These are phyloP conservation scores for Aspergillus leporis DNA, from an alignment of 495 filamentous ascomycete species.

Conservation along the genomic window DNA sequence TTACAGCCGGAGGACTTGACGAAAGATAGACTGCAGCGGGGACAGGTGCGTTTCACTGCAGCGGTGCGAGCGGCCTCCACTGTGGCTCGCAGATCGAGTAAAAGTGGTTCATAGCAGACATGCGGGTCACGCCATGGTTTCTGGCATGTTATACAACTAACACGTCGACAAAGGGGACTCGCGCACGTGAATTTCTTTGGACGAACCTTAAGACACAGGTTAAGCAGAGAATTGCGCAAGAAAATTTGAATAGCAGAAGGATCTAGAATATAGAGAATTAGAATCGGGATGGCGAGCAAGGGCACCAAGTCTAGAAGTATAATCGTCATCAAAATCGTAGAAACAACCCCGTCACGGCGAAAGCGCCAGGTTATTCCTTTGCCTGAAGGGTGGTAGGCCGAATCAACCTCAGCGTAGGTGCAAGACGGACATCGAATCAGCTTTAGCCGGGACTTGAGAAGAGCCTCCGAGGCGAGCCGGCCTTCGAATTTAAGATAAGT, in stretches of 20 bases:
- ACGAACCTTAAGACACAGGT: constrained; percentile 62
- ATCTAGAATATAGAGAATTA: constrained; percentile 45
- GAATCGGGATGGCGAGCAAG: constrained; percentile 50
- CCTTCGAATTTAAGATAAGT: constrained; percentile 72
- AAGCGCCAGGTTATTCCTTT: constrained; percentile 45
- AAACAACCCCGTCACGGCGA: constrained; percentile 49
- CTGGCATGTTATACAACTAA: constrained; percentile 76
- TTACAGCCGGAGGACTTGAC: constrained; percentile 94
- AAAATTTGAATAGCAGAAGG: constrained; percentile 38
- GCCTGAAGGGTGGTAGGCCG: constrained; percentile 62
- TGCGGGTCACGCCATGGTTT: constrained; percentile 69
- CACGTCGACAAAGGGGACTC: constrained; percentile 60
- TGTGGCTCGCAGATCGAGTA: constrained; percentile 75
- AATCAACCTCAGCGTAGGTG: constrained; percentile 83
- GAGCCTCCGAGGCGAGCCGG: constrained; percentile 67
- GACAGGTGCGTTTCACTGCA: constrained; percentile 94
- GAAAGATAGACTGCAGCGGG: constrained; percentile 83
- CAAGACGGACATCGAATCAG: constrained; percentile 89
- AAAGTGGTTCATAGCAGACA: constrained; percentile 61
- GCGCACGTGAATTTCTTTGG: constrained; percentile 75
- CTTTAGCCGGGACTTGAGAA: constrained; percentile 70
- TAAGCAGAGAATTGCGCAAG: constrained; percentile 56
- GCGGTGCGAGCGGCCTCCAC: constrained; percentile 89
- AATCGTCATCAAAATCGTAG: constrained; percentile 35
- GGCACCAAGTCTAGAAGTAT: constrained; percentile 52